phyloP scores from a whole-genome alignment of 2,329 filamentous ascomycete genomes.

The Hymenoscyphus fraxineus region DNA sequence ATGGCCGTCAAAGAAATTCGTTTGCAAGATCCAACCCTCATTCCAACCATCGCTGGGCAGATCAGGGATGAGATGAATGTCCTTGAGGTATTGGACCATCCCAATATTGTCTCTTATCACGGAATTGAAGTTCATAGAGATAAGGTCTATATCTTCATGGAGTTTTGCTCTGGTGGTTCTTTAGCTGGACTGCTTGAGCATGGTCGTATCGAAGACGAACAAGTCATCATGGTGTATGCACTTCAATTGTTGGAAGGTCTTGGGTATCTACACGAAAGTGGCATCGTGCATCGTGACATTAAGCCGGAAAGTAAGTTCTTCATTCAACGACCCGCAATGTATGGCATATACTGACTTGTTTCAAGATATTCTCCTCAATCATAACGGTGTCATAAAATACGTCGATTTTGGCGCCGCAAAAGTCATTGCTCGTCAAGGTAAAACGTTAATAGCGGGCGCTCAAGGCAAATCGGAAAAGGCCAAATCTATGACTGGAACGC shows the following conservation, averaged over 20 bases:
- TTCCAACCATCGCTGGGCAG: constrained; percentile 88
- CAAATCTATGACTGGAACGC: constrained; percentile 93
- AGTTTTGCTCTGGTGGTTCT: constrained; percentile 95
- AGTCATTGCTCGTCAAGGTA: constrained; percentile 89
- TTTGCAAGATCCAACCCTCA: constrained; percentile 91
- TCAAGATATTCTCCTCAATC: constrained; percentile 86
- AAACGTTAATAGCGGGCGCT: constrained; percentile 65
- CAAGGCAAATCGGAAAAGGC: constrained; percentile 53
- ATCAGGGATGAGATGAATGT: constrained; percentile 98
- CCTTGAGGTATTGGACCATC: constrained; percentile 90
- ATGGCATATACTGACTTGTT: constrained; percentile 15
- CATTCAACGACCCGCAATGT: not conserved
- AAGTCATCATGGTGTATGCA: constrained; percentile 94
- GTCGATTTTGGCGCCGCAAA: constrained; percentile 98
- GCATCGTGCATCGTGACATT: constrained; percentile 94
- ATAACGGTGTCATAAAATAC: constrained; percentile 98
- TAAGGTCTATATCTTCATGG: constrained; percentile 99
- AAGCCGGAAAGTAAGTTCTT: constrained; percentile 82
- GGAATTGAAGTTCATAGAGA: constrained; percentile 97
- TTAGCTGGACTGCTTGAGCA: constrained; percentile 87
- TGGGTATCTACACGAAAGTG: constrained; percentile 85
- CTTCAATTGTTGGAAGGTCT: constrained; percentile 91
- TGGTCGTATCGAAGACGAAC: constrained; percentile 95
- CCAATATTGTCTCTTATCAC: constrained; percentile 96
- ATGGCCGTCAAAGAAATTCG: constrained; percentile 99